Evolutionary conservation across 768 basidiomycete species (phyloP), one percentile per base, ranked within the genome.

Genomic region (Leccinellum luteum): DNA sequence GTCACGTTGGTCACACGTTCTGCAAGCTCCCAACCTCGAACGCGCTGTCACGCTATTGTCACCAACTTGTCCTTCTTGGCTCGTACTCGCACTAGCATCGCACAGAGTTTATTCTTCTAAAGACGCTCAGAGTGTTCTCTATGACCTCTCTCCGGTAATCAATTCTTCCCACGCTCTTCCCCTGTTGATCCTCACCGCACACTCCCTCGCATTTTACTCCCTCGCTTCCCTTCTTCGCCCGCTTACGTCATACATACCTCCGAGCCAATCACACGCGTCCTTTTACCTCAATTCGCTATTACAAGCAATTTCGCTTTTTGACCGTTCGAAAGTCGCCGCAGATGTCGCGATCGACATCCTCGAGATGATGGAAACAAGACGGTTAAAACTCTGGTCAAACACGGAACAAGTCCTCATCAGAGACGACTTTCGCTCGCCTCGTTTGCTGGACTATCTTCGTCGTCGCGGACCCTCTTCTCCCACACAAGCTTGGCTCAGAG

Each of bases 271-370:
- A 9, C 25, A 60, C 48, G 63, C 67, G 15, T 55, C 77, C 32
- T 65, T 71, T 41, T 51, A 75, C 56, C 85, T 80, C 73, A 86
- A 86, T 61, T 74, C 79, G 51, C 69, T 86, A 49, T 77, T 86
- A 19, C 76, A 77, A 51, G 79, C 82, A 5, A 68, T 86, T 25
- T 75, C 84, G 0, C 70, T 75, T 49, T 76, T 78, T 14, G 72
- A 74, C 4, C 68, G 73, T 15, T 78, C 81, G 1, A 65, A 69
- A 0, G 73, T 78, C 7, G 74, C 68, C 2, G 74, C 81, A 2
- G 68, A 74, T 13, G 69, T 74, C 19, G 76, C 77, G 0, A 62
- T 83, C 1, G 59, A 71, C 2, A 30, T 86, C 4, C 66, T 86
- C 41, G 66, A 67, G 21, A 69, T 77, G 10, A 84, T 86, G 83